Percentiles rank a stretch among this genome's conserved stretches.
These are phyloP conservation scores for Fusarium dimerum DNA, from an alignment of 2,329 filamentous ascomycete genomes.

Conservation along the genomic window DNA sequence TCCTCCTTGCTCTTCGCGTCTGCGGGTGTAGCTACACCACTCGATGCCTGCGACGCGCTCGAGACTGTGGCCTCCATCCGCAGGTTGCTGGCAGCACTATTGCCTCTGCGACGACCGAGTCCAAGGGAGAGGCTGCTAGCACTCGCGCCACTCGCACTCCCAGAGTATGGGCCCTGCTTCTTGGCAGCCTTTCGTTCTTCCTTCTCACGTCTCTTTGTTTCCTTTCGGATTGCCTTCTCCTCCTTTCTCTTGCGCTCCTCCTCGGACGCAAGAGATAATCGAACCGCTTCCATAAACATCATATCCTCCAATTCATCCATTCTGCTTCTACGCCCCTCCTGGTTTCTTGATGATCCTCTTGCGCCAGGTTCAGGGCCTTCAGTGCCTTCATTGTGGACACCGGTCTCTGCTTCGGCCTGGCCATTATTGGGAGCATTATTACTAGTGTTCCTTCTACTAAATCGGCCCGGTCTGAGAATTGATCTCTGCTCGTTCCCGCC, in stretches of 20 bases:
- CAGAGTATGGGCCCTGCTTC: conserved; percentile 49
- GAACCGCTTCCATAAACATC: conserved; percentile 98
- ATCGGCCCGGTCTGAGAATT: conserved; percentile 48
- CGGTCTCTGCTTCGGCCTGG: conserved; percentile 25
- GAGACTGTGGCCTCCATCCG: conserved; percentile 57
- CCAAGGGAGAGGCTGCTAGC: conserved; percentile 66
- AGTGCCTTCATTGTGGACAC: conserved; percentile 3
- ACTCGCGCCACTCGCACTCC: conserved; percentile 47
- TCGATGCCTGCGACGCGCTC: conserved; percentile 38
- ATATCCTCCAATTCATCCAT: conserved; percentile 93
- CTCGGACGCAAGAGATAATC: conserved; percentile 86
- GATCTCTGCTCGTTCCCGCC: conserved; percentile 59
- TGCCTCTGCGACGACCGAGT: conserved; percentile 58
- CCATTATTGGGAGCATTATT: conserved; percentile 33
- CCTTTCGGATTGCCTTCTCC: conserved; percentile 57
- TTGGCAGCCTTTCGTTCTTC: conserved; percentile 77
- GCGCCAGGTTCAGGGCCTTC: conserved; percentile 29
- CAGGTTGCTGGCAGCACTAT: conserved; percentile 61
- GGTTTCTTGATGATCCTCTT: conserved; percentile 21
- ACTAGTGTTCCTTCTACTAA: conserved; percentile 56
- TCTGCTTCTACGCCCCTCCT: conserved; percentile 46
- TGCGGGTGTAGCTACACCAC: conserved; percentile 22
- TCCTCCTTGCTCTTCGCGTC: conserved; percentile 34
- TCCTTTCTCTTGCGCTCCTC: conserved; percentile 89
- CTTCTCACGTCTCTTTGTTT: conserved; percentile 83